Evolutionary conservation across 2,329 filamentous ascomycete species (phyloP).

Genomic region (Cadophora gregata): DNA sequence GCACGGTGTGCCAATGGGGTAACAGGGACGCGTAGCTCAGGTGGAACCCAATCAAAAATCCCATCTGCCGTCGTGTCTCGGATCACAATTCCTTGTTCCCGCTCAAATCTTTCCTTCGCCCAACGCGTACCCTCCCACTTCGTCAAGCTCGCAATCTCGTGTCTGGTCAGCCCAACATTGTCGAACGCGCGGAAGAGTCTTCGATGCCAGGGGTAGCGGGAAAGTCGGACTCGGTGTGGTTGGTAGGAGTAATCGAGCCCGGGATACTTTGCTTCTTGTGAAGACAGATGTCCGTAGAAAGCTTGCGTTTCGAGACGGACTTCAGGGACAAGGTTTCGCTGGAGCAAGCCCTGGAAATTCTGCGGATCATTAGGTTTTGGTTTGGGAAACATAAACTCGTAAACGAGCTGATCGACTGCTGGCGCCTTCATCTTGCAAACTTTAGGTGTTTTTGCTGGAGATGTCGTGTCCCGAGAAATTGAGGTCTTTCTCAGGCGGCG

Average conservation of each 20-base stretch:
- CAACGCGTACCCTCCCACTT: conserved; percentile 85
- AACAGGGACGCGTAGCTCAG: conserved; percentile 43
- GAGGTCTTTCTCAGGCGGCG: conserved; percentile 29
- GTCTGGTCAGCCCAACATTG: conserved; percentile 67
- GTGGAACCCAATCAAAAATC: conserved; percentile 66
- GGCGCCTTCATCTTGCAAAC: conserved; percentile 69
- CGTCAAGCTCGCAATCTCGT: conserved; percentile 74
- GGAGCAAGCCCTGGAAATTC: conserved; percentile 73
- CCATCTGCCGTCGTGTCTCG: conserved; percentile 74
- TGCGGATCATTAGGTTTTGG: conserved; percentile 71
- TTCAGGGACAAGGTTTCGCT: conserved; percentile 72
- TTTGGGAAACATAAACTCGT: conserved; percentile 74
- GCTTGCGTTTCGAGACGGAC: conserved; percentile 75
- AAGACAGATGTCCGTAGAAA: conserved; percentile 81
- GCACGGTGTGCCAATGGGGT: conserved; percentile 30
- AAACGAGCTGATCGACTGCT: conserved; percentile 74
- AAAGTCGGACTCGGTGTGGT: conserved; percentile 78
- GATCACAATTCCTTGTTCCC: conserved; percentile 73
- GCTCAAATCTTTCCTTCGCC: conserved; percentile 81
- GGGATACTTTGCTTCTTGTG: conserved; percentile 80
- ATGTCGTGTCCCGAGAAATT: conserved; percentile 28
- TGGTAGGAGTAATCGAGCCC: conserved; percentile 78
- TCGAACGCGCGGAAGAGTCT: conserved; percentile 80
- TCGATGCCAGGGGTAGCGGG: conserved; percentile 77
- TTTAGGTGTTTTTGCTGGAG: conserved; percentile 4